Base-by-base conservation (phyloP, 2,329 filamentous ascomycete genomes). In the Albifimbria verrucaria region DNA sequence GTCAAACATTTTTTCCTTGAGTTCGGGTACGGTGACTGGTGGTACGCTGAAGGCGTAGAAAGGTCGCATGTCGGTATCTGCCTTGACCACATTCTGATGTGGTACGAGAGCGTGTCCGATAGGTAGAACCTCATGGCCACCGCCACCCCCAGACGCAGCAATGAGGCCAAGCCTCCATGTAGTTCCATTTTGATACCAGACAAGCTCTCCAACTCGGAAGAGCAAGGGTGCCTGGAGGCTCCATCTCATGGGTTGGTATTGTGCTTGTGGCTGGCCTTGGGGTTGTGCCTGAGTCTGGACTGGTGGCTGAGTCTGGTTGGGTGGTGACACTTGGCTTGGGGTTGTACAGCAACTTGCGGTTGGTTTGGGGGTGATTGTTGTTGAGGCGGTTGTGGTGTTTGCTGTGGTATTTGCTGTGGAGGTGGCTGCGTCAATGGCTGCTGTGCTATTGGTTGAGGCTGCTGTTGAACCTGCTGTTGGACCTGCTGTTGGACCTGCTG, bases 1-100 rank as follows among this genome's bases (percentile, higher is more conserved):
- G 12, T 75, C 71, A 57, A 77, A 75, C 1, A 65, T 55, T 46
- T 70, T 70, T 18, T 71, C 68, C 52, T 68, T 69, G 6, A 78
- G 59, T 4, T 74, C 69, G 1, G 69, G 59, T 10, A 76, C 60
- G 11, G 63, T 62, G 9, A 79, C 70, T 2, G 67, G 65, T 0
- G 78, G 78, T 1, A 81, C 77, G 11, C 74, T 79, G 53, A 79
- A 81, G 11, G 78, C 77, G 39, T 79, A 69, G 56, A 79, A 81
- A 1, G 78, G 78, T 3, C 78, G 72, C 58, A 80, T 70, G 18
- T 78, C 74, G 4, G 57, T 61, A 45, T 73, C 69, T 0, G 61
- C 47, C 54, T 77, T 78, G 28, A 62, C 57, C 5, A 77, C 68
- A 20, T 68, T 65, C 24, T 67, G 65, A 45, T 76, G 70, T 18